Percentiles rank a stretch among this genome's conserved stretches.
phyloP scores from a whole-genome alignment of 2,329 filamentous ascomycete genomes.

The Cladosporium sp. region DNA sequence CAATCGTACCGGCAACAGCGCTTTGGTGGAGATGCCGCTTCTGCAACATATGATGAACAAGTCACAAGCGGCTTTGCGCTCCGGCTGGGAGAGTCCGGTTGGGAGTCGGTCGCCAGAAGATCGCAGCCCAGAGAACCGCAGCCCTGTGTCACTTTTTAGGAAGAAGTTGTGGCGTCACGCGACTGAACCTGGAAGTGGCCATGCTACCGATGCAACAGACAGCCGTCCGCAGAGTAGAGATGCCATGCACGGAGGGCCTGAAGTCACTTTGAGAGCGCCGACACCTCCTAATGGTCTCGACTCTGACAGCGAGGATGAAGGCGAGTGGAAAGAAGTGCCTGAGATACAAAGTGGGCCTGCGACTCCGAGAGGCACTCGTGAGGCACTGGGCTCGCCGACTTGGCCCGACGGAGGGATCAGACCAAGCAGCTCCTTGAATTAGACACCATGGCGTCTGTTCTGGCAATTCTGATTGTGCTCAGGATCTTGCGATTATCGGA shows the following conservation, averaged over 20 bases:
- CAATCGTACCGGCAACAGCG: slow-evolving; percentile 31
- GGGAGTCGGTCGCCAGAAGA: slow-evolving; percentile 29
- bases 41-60: slow-evolving; percentile 41
- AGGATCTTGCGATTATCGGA: too few relatives aligned
- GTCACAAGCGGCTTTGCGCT: slow-evolving; percentile 28
- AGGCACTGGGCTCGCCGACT: slow-evolving; percentile 15
- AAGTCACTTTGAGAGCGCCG: slow-evolving; percentile 31
- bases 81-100: slow-evolving; percentile 33
- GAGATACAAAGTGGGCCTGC: slow-evolving; percentile 41
- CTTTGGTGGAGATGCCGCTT: slow-evolving; percentile 40
- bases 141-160: slow-evolving; percentile 27
- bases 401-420: neutral
- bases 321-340: slow-evolving; percentile 12
- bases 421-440: slow-evolving; percentile 3
- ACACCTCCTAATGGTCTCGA: slow-evolving; percentile 26
- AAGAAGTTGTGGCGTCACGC: slow-evolving; percentile 23
- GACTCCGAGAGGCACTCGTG: slow-evolving; percentile 40
- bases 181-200: neutral
- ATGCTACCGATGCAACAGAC: slow-evolving; percentile 16
- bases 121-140: slow-evolving; percentile 19
- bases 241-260: slow-evolving; percentile 13
- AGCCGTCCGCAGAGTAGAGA: slow-evolving; percentile 23
- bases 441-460: too few relatives aligned
- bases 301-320: slow-evolving; percentile 18
- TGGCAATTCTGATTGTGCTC: too few relatives aligned